A percentile compares a stretch with the other conserved stretches of the same genome.
Conservation (phyloP, 192 early-diverging fungal genomes). For the Oehlia diaphana region DNA sequence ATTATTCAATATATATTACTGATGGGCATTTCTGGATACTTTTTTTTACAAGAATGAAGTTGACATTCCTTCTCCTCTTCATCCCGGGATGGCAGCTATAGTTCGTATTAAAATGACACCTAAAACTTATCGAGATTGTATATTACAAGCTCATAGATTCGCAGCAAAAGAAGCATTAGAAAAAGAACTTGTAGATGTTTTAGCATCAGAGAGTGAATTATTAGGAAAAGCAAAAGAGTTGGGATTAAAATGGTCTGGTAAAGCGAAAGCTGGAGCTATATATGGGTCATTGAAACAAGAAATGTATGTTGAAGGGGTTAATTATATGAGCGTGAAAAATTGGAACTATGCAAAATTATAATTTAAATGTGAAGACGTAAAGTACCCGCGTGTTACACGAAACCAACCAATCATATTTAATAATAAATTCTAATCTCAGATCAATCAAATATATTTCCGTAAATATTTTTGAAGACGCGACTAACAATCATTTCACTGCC, state of each 20-base stretch:
- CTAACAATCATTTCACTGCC: neutral
- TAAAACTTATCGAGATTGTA: conserved; percentile 59
- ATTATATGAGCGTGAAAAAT: neutral
- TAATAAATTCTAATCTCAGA: too few species aligned
- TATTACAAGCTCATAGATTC: conserved; percentile 63
- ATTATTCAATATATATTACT: neutral
- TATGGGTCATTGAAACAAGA: conserved; percentile 65
- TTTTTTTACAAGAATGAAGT: conserved; percentile 59
- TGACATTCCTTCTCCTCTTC: conserved; percentile 65
- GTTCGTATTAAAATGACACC: conserved; percentile 64
- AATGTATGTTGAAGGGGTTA: conserved; percentile 54
- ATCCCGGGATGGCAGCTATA: conserved; percentile 69
- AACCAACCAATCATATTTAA: too few species aligned
- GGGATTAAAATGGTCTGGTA: conserved; percentile 54
- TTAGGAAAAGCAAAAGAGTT: conserved; percentile 53
- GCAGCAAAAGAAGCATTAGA: conserved; percentile 60
- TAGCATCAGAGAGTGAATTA: conserved; percentile 51
- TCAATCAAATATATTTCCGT: too few species aligned
- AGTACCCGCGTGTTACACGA: too few species aligned
- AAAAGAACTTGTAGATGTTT: conserved; percentile 58
- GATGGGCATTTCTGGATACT: neutral
- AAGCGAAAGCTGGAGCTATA: conserved; percentile 55
- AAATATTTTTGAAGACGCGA: neutral
- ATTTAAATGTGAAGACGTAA: too few species aligned
- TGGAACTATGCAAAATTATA: neutral